Conservation (phyloP, 2,329 filamentous ascomycete genomes). For the Colletotrichum gigasporum region DNA sequence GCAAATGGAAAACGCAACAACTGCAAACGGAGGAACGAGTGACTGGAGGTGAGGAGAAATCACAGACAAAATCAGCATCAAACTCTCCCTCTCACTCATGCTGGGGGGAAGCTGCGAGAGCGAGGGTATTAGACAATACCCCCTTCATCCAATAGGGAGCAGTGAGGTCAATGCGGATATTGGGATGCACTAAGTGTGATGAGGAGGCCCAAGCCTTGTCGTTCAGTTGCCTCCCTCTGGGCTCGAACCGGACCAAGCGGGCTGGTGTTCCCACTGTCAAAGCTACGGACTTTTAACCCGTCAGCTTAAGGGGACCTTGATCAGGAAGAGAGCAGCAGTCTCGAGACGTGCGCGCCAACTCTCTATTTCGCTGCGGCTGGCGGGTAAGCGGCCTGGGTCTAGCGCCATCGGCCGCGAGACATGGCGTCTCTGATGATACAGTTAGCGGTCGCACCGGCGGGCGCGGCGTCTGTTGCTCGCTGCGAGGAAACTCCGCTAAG, state of each 20-base stretch:
- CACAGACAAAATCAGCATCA: not conserved
- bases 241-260: not conserved
- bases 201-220: slow-evolving; percentile 26
- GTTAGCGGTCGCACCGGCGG: slow-evolving; percentile 20
- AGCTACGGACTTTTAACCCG: not conserved
- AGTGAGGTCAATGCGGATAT: slow-evolving; percentile 29
- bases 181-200: slow-evolving; percentile 28
- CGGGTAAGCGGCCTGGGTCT: not conserved
- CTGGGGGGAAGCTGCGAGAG: slow-evolving; percentile 2
- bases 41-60: slow-evolving; percentile 2
- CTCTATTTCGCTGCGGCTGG: not conserved
- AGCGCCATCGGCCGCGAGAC: slow-evolving; percentile 11
- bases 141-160: not conserved
- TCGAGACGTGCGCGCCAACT: no score
- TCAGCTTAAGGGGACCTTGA: no score
- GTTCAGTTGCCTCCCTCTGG: slow-evolving; percentile 15
- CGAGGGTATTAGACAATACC: slow-evolving; percentile 26
- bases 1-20: not conserved
- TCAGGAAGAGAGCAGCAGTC: no score
- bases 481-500: slow-evolving; percentile 3
- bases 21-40: slow-evolving; percentile 7
- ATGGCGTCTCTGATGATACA: slow-evolving; percentile 18
- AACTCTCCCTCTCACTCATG: not conserved
- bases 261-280: slow-evolving; percentile 1
- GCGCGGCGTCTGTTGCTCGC: slow-evolving; percentile 4